Conservation (phyloP, 257 asterid genomes). For the Solanum dulcamara region DNA sequence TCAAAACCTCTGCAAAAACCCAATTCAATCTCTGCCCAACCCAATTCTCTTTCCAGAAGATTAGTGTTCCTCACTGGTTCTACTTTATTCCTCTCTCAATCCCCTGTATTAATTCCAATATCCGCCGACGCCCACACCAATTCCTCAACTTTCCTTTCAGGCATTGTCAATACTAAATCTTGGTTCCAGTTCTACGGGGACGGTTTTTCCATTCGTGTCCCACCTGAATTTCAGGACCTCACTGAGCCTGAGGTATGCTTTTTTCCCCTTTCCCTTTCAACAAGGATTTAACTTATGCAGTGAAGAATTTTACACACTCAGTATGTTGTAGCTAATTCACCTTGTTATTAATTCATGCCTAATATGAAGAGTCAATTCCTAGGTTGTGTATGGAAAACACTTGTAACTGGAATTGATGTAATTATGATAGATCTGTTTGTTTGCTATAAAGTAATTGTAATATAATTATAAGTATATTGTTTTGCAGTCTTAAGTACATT, state of each 20-base stretch:
- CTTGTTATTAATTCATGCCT: too few species aligned
- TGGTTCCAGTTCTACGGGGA: constrained; percentile 86
- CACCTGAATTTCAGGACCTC: constrained; percentile 73
- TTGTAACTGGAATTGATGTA: too few species aligned
- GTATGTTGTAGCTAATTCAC: too few species aligned
- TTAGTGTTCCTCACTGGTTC: constrained; percentile 24
- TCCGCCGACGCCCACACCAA: constrained; percentile 34
- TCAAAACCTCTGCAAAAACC: constrained; percentile 17
- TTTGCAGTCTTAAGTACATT: too few species aligned
- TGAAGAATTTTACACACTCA: too few species aligned
- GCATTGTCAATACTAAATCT: constrained; percentile 70
- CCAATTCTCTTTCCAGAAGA: constrained; percentile 27
- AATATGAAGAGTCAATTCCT: too few species aligned
- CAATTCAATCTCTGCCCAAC: not conserved
- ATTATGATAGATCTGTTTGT: too few species aligned
- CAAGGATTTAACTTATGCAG: too few species aligned
- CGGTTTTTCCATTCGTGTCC: constrained; percentile 85
- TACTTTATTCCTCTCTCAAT: constrained; percentile 23
- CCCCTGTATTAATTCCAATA: constrained; percentile 7
- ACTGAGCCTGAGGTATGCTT: constrained; percentile 65
- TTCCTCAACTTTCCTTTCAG: constrained; percentile 45
- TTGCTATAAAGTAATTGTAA: too few species aligned
- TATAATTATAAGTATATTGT: too few species aligned
- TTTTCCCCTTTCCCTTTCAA: not conserved
- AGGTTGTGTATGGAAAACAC: too few species aligned